These are phyloP conservation scores for Colletotrichum sp. DNA, from an alignment of 2,329 filamentous ascomycete species.

Conservation along the genomic window DNA sequence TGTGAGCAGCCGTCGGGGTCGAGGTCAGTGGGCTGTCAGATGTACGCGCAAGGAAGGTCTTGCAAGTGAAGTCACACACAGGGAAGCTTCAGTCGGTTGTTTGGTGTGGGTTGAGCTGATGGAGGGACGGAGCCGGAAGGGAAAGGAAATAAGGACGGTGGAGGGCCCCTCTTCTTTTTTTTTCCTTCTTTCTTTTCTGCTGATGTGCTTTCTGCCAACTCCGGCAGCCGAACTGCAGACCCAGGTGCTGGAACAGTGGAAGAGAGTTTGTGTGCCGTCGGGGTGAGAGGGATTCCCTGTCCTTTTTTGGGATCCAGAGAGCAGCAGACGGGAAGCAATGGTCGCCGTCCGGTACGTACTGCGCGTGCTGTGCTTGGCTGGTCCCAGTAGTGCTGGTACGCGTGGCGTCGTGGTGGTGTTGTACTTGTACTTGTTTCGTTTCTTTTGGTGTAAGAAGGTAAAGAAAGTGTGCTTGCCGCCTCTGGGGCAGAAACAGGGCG, in stretches of 20 bases:
- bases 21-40: background rate
- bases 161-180: background rate
- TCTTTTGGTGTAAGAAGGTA: background rate
- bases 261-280: background rate
- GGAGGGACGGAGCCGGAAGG: conserved; percentile 16
- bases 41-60: background rate
- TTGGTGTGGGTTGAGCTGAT: background rate
- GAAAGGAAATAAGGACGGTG: background rate
- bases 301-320: background rate
- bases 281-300: background rate
- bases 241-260: background rate
- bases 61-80: background rate
- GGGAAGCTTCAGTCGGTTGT: background rate
- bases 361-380: background rate
- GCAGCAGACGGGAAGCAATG: background rate
- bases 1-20: background rate
- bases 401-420: background rate
- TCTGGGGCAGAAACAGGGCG: conserved; percentile 9
- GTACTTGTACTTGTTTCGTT: background rate
- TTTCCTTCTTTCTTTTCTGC: background rate
- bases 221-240: background rate
- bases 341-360: conserved; percentile 10
- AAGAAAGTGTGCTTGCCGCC: conserved; percentile 1
- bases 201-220: background rate
- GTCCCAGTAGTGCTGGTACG: background rate